Evolutionary conservation across 768 basidiomycete species (phyloP).

Genomic region (Trametes coccinea): DNA sequence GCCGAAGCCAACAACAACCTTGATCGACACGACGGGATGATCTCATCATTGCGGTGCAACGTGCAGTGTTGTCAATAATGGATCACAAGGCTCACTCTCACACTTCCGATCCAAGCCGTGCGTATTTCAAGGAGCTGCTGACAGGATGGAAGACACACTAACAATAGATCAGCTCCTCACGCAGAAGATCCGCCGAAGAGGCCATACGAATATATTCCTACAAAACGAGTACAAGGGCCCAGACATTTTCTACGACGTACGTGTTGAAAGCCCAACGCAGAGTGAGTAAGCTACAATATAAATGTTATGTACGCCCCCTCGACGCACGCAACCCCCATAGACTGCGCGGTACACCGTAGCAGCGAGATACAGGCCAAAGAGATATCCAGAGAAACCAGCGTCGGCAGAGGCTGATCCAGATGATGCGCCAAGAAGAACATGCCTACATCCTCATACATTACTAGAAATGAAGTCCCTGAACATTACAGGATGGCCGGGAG

Average conservation of each 20-base stretch:
- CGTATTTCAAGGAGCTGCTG: no score
- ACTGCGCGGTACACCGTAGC: neutral
- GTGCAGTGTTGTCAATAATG: no score
- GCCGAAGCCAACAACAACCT: no score
- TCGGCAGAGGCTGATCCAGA: neutral
- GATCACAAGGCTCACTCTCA: no score
- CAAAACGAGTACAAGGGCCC: neutral
- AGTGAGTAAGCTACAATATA: constrained; percentile 1
- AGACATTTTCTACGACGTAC: neutral
- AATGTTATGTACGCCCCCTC: neutral
- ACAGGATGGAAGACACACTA: no score
- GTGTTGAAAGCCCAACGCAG: neutral
- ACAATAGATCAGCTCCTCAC: no score
- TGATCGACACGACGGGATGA: no score
- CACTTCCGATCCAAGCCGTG: no score
- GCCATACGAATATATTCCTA: neutral
- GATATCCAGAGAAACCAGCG: neutral
- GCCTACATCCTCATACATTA: neutral
- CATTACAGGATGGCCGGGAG: neutral
- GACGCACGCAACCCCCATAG: neutral
- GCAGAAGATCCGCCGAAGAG: no score
- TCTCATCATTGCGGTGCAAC: no score
- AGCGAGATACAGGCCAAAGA: no score
- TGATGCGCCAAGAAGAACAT: neutral
- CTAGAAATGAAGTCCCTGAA: neutral